Conservation (phyloP, 83 land plant genomes). For the Picea abies region DNA sequence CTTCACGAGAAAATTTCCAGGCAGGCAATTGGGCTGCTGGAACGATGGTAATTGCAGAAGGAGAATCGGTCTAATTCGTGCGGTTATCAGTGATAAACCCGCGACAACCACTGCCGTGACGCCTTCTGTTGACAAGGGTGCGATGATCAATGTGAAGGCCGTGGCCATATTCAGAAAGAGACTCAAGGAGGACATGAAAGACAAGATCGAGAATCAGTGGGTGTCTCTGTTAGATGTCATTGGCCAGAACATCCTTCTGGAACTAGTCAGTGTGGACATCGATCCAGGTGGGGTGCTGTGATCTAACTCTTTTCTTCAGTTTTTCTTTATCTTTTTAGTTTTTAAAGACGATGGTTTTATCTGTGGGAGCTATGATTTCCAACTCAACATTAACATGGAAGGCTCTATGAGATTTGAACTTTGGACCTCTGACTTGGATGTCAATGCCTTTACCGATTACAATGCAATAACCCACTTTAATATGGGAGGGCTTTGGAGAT, state of each 20-base stretch:
- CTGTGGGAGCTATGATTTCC: neutral
- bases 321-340: too few relatives aligned
- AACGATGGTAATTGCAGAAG: neutral
- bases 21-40: too few relatives aligned
- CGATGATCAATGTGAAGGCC: slow-evolving; percentile 42
- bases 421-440: too few relatives aligned
- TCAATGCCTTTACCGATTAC: too few relatives aligned
- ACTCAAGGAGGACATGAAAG: slow-evolving; percentile 46
- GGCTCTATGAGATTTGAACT: too few relatives aligned
- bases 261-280: slow-evolving; percentile 79
- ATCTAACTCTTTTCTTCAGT: too few relatives aligned
- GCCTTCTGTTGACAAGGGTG: neutral
- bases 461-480: too few relatives aligned
- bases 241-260: slow-evolving; percentile 60
- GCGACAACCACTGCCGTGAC: neutral
- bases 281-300: slow-evolving; percentile 55
- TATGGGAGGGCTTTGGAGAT: too few relatives aligned
- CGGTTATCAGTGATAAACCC: slow-evolving; percentile 13
- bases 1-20: too few relatives aligned
- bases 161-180: slow-evolving; percentile 48
- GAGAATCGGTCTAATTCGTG: neutral
- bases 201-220: slow-evolving; percentile 55
- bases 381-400: too few relatives aligned
- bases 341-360: neutral
- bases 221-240: slow-evolving; percentile 51